A percentile compares a stretch with the other conserved stretches of the same genome.
Evolutionary conservation across 116 monocot genomes (phyloP).

Genomic region (Papilionanthe hybrid): DNA sequence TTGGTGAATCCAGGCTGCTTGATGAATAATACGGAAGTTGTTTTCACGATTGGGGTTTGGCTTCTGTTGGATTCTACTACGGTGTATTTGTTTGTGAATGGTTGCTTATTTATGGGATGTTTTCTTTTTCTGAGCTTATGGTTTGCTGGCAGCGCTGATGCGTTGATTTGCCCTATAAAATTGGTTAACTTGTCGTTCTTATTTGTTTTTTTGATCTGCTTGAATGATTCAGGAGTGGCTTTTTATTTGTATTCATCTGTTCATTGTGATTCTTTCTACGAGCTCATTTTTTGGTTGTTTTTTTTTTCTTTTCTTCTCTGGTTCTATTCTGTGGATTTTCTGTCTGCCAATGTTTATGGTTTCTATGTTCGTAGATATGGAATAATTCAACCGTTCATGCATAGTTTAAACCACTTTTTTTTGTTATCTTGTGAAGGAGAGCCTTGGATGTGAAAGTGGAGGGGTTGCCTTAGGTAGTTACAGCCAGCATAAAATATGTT

Average conservation of each 20-base stretch:
- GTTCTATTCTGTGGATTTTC: too few relatives aligned
- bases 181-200: background rate
- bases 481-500: too few relatives aligned
- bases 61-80: background rate
- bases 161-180: background rate
- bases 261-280: background rate
- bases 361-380: too few relatives aligned
- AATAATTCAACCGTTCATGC: too few relatives aligned
- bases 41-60: background rate
- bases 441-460: too few relatives aligned
- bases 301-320: background rate
- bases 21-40: conserved; percentile 13
- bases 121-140: background rate
- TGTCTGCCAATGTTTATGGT: too few relatives aligned
- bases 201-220: background rate
- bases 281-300: background rate
- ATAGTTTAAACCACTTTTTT: too few relatives aligned
- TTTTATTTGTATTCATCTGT: background rate
- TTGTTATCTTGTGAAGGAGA: too few relatives aligned
- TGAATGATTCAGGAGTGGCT: background rate
- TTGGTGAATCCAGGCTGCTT: conserved; percentile 10
- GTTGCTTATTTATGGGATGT: background rate
- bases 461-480: too few relatives aligned
- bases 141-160: background rate
- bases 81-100: background rate